Evolutionary conservation across 257 asterid genomes (phyloP), one percentile per base, ranked within the genome.

Genomic region (Scutellaria barbata): DNA sequence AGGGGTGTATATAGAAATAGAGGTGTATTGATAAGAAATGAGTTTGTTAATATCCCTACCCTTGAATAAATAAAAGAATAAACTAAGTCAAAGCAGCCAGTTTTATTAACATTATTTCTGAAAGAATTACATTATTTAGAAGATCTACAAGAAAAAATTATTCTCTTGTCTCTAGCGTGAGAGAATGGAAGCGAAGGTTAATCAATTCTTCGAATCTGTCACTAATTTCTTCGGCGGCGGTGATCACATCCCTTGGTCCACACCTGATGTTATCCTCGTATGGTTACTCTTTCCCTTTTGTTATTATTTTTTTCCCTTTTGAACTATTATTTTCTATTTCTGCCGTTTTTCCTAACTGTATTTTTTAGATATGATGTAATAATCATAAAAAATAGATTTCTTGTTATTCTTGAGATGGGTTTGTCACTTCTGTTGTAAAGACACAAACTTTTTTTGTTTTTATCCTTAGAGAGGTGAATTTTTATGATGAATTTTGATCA

Each of bases 211-310:
- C 57, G 89, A 84, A 16, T 84, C 90, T 10, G 89, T 89, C 25
- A 59, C 87, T 20, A 75, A 64, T 69, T 89, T 89, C 83, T 84
- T 89, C 82, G 78, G 80, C 68, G 92, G 90, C n/a, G 90, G 94
- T 18, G 92, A 89, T 63, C 78, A 74, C 35, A 81, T 89, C 58
- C 94, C 96, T 25, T 85, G 87, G 89, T 82, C 86, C 77, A 71
- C 84, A 20, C 81, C 80, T 9, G 95, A 86, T 71, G 80, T 86
- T 51, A 57, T 88, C 57, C 78, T 46, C 69, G 95, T 88, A 81
- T 22, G 85, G 4, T 13, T 65, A 17, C 51, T 71, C 20, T 55
- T 52, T 65, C 18, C 59, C 20, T 17, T 48, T 41, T 8, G 17
- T n/a, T 5, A 4, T 4, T 30, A 3, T 3, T 47, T 50, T 10